Conservation (phyloP, 108 stramenopile species). For the Schizochytrium sp. region DNA sequence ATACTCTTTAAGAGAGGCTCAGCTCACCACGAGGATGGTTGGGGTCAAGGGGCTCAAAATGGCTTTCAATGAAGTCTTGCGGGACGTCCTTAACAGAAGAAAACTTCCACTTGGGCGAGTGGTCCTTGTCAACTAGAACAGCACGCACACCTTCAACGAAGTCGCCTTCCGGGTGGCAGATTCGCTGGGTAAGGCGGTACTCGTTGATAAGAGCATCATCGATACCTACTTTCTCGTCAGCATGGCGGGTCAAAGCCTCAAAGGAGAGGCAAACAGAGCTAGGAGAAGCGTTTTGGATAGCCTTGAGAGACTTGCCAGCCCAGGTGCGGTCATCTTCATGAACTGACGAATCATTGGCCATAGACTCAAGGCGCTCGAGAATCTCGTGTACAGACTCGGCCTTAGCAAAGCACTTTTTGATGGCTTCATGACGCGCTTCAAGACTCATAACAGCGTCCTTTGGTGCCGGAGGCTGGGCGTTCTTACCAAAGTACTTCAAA, state of each 20-base stretch:
- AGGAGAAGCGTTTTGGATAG: slow-evolving; percentile 83
- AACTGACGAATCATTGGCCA: background rate
- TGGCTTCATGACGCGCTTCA: slow-evolving; percentile 62
- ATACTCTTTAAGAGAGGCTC: background rate
- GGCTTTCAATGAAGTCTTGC: background rate
- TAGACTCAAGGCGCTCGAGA: slow-evolving; percentile 73
- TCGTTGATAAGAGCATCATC: slow-evolving; percentile 85
- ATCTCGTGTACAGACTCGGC: slow-evolving; percentile 73
- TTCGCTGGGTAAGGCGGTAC: slow-evolving; percentile 82
- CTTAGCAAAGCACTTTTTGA: slow-evolving; percentile 66
- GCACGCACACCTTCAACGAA: slow-evolving; percentile 97
- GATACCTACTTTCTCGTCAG: slow-evolving; percentile 63
- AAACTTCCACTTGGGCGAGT: slow-evolving; percentile 83
- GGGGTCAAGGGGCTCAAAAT: slow-evolving; percentile 44
- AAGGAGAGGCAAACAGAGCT: slow-evolving; percentile 83
- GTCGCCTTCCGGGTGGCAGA: slow-evolving; percentile 75
- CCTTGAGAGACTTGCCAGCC: slow-evolving; percentile 75
- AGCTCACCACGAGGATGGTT: slow-evolving; percentile 34
- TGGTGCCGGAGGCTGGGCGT: slow-evolving; percentile 29
- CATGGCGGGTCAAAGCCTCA: slow-evolving; percentile 82
- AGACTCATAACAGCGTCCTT: slow-evolving; percentile 64
- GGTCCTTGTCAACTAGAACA: slow-evolving; percentile 91
- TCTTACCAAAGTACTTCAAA: background rate
- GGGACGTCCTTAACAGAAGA: slow-evolving; percentile 29
- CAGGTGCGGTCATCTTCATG: slow-evolving; percentile 70